Percentiles rank a stretch among this genome's conserved stretches.
Conservation (phyloP, 2,329 filamentous ascomycete genomes). For the Drechmeria coniospora region DNA sequence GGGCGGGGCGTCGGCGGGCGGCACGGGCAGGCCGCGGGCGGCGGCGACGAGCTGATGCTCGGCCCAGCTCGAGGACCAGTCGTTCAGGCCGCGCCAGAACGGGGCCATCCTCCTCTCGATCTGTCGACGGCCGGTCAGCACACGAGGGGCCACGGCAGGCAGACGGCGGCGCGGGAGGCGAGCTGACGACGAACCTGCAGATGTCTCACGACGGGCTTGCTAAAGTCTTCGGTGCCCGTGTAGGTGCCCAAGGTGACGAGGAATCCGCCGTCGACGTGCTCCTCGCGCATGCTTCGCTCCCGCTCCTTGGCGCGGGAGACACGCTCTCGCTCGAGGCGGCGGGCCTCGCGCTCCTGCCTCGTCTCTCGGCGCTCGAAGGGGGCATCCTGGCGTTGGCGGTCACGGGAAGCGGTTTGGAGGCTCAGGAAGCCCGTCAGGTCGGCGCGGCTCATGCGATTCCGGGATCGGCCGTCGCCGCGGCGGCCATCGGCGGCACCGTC, state of each 20-base stretch:
- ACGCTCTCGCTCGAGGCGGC: conserved; percentile 71
- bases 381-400: conserved; percentile 22
- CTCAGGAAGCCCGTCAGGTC: conserved; percentile 32
- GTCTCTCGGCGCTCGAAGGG: conserved; percentile 63
- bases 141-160: background rate
- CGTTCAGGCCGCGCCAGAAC: conserved; percentile 88
- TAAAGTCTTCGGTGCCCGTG: conserved; percentile 84
- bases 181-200: conserved; percentile 51
- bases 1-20: conserved; percentile 68
- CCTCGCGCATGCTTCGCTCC: conserved; percentile 78
- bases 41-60: conserved; percentile 92
- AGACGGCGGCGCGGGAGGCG: background rate
- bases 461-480: conserved; percentile 8
- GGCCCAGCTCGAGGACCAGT: conserved; percentile 78
- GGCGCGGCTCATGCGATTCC: conserved; percentile 21
- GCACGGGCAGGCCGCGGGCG: conserved; percentile 69
- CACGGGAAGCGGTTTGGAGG: conserved; percentile 21
- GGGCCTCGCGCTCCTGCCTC: conserved; percentile 77
- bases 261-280: conserved; percentile 87
- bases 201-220: conserved; percentile 73
- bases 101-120: conserved; percentile 85
- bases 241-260: conserved; percentile 91
- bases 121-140: conserved; percentile 30
- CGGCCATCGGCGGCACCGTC: conserved; percentile 10
- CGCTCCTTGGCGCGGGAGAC: conserved; percentile 63